phyloP scores from a whole-genome alignment of 2,329 filamentous ascomycete species.

The Clonostachys sp. region DNA sequence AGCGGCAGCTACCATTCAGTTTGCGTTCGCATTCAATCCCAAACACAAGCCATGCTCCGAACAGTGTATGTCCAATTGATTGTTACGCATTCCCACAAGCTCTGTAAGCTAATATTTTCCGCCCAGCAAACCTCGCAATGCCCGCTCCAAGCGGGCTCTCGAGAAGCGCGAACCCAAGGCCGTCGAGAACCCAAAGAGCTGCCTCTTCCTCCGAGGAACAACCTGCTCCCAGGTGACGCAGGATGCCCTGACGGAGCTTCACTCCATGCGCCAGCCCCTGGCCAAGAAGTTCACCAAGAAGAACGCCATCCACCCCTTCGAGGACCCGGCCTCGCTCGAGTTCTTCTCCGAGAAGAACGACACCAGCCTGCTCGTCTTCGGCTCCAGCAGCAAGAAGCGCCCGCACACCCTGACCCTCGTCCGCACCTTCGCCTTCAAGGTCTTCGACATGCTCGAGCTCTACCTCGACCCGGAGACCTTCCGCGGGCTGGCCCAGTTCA shows the following conservation, averaged over 20 bases:
- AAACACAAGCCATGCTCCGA: constrained; percentile 32
- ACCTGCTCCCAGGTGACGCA: constrained; percentile 79
- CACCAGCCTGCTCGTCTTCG: constrained; percentile 78
- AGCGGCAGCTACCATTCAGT: not conserved
- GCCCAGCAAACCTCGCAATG: constrained; percentile 57
- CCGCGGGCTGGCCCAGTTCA: constrained; percentile 69
- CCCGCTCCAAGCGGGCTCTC: constrained; percentile 90
- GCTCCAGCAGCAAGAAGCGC: constrained; percentile 87
- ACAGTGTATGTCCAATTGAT: constrained; percentile 33
- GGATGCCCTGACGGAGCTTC: constrained; percentile 79
- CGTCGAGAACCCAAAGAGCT: constrained; percentile 84
- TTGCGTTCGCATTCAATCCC: not conserved
- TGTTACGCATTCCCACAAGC: not conserved
- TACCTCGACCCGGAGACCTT: constrained; percentile 72
- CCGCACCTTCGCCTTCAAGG: constrained; percentile 78
- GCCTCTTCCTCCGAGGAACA: constrained; percentile 84
- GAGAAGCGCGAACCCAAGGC: constrained; percentile 89
- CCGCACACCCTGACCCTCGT: constrained; percentile 82
- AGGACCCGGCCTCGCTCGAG: constrained; percentile 80
- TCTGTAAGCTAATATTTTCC: not conserved
- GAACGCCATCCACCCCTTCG: constrained; percentile 92
- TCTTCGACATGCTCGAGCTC: constrained; percentile 93
- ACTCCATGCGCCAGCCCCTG: constrained; percentile 78
- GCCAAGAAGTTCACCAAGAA: constrained; percentile 95
- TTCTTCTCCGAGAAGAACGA: constrained; percentile 98